Percentiles rank a stretch among this genome's conserved stretches.
phyloP scores from a whole-genome alignment of 2,329 filamentous ascomycete species.

The Paracoccidioides lutzii region DNA sequence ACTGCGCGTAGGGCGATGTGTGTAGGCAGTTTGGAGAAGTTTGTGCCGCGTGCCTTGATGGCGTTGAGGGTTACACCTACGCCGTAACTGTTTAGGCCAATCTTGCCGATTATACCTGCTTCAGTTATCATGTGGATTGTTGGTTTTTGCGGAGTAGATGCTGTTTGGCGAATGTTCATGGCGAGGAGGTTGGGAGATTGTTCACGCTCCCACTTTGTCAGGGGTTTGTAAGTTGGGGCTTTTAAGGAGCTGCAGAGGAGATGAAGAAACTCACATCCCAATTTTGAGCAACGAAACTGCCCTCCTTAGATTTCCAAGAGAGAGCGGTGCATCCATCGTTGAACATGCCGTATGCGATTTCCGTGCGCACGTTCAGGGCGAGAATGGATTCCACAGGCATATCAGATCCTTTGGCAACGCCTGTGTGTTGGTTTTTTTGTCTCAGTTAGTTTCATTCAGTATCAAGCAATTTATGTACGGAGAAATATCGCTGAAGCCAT shows the following conservation, averaged over 20 bases:
- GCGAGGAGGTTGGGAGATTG: conserved; percentile 39
- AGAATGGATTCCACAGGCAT: conserved; percentile 40
- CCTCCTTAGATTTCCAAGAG: conserved; percentile 33
- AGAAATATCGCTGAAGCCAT: too few relatives aligned
- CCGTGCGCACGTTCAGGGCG: conserved; percentile 47
- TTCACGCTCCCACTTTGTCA: conserved; percentile 30
- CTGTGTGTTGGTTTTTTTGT: conserved; percentile 17
- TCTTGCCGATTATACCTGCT: conserved; percentile 46
- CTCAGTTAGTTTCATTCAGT: background rate
- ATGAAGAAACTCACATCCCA: conserved; percentile 35
- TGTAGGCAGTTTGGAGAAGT: conserved; percentile 36
- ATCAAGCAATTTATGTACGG: background rate
- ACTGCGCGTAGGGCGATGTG: conserved; percentile 43
- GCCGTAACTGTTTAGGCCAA: conserved; percentile 42
- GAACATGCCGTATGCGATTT: conserved; percentile 46
- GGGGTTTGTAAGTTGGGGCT: background rate
- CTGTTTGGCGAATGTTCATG: conserved; percentile 30
- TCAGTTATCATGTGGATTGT: conserved; percentile 44
- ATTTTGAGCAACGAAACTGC: conserved; percentile 40
- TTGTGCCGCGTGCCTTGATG: conserved; percentile 39
- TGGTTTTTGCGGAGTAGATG: conserved; percentile 16
- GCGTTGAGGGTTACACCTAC: conserved; percentile 47
- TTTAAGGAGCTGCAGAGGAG: background rate
- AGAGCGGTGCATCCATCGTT: conserved; percentile 47
- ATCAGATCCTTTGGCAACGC: conserved; percentile 41